These are phyloP conservation scores for Bruguiera hainesii DNA, from an alignment of 441 rosid species.

Conservation along the genomic window DNA sequence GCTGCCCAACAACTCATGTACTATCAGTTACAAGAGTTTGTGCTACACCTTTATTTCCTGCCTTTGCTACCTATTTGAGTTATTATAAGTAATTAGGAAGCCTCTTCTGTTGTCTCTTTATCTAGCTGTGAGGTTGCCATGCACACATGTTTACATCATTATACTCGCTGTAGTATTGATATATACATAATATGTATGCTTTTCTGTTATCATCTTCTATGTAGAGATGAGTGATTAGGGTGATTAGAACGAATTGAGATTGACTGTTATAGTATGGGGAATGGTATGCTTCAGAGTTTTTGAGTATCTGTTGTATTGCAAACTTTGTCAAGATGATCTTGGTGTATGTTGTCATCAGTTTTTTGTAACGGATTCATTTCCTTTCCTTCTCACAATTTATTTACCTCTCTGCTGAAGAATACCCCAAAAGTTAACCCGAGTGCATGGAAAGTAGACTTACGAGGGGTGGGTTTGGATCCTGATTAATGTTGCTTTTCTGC, in stretches of 20 bases:
- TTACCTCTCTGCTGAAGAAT: too few species aligned
- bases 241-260: slow-evolving; percentile 13
- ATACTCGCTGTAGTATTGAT: slow-evolving; percentile 38
- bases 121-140: slow-evolving; percentile 26
- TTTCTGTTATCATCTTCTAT: slow-evolving; percentile 7
- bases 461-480: too few species aligned
- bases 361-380: too few species aligned
- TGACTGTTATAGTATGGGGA: slow-evolving; percentile 7
- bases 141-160: slow-evolving; percentile 25
- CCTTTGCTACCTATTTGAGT: slow-evolving; percentile 38
- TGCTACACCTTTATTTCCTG: slow-evolving; percentile 29
- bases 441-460: too few species aligned
- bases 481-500: too few species aligned
- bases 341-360: too few species aligned
- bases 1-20: slow-evolving; percentile 95
- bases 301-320: background rate
- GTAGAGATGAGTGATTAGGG: slow-evolving; percentile 25
- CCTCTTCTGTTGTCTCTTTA: slow-evolving; percentile 21
- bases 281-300: slow-evolving; percentile 11
- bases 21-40: slow-evolving; percentile 55
- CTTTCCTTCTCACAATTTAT: too few species aligned
- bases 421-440: too few species aligned
- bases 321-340: too few species aligned
- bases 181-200: slow-evolving; percentile 19
- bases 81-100: slow-evolving; percentile 37